phyloP scores from a whole-genome alignment of 1,139 yeast species.

The Diutina ranongensis region DNA sequence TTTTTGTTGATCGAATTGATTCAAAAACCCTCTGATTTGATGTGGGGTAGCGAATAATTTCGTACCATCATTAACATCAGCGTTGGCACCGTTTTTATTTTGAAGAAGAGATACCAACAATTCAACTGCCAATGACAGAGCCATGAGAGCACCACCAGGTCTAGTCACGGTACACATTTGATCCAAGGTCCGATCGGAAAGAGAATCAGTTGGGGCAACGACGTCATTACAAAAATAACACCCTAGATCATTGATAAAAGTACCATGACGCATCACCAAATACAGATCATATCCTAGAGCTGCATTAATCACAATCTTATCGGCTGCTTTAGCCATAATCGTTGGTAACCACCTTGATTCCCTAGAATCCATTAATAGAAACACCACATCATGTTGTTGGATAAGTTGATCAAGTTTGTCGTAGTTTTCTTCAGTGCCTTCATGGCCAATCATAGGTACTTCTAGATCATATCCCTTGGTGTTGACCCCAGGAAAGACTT shows the following conservation, averaged over 20 bases:
- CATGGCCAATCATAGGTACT: conserved; percentile 94
- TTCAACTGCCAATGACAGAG: conserved; percentile 82
- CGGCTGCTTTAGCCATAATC: conserved; percentile 51
- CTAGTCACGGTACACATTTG: conserved; percentile 98
- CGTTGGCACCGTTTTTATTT: conserved; percentile 40
- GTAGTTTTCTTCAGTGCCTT: conserved; percentile 31
- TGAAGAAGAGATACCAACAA: conserved; percentile 66
- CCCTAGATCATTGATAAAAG: conserved; percentile 37
- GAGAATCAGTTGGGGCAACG: conserved; percentile 83
- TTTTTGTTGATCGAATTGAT: conserved; percentile 49
- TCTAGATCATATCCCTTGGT: conserved; percentile 53
- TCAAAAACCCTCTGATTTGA: conserved; percentile 78
- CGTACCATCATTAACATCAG: conserved; percentile 25
- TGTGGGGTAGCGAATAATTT: conserved; percentile 73
- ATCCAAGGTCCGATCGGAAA: conserved; percentile 77
- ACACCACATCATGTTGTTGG: conserved; percentile 61
- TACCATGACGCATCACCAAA: conserved; percentile 89
- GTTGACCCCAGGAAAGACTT: conserved; percentile 68
- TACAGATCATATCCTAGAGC: conserved; percentile 93
- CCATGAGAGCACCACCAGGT: conserved; percentile 88
- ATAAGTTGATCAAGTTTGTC: conserved; percentile 42
- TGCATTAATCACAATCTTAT: conserved; percentile 75
- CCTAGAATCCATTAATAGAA: conserved; percentile 81
- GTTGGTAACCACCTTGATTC: conserved; percentile 97
- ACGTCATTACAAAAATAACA: conserved; percentile 95